A percentile compares a stretch with the other conserved stretches of the same genome.
Evolutionary conservation across 208 protist genomes (phyloP).

Genomic region (Naegleria fowleri): DNA sequence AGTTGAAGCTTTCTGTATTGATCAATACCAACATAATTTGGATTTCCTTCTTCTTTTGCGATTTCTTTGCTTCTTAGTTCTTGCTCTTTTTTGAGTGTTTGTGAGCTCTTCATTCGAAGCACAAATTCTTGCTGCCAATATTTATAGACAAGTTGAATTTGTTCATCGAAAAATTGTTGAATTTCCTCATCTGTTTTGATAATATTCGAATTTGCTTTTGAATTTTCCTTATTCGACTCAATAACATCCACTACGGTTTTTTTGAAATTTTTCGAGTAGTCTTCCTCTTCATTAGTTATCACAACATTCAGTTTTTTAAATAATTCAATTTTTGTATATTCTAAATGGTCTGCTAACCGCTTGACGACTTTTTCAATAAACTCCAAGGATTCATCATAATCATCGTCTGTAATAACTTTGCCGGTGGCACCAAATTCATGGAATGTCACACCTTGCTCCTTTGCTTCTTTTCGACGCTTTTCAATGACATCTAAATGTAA

Average conservation of each 20-base stretch:
- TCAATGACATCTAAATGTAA: neutral
- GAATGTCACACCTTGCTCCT: neutral
- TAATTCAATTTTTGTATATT: constrained; percentile 10
- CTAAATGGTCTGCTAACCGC: neutral
- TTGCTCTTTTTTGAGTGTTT: neutral
- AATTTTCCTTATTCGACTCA: neutral
- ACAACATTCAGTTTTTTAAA: neutral
- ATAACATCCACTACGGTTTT: neutral
- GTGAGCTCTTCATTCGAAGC: neutral
- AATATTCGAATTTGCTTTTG: neutral
- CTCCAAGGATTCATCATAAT: neutral
- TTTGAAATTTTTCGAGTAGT: neutral
- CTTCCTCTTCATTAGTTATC: neutral
- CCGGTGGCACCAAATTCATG: neutral
- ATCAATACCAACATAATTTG: neutral
- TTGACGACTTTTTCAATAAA: neutral
- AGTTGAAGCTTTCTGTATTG: neutral
- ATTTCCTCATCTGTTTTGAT: neutral
- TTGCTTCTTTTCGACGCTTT: neutral
- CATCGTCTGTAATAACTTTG: neutral
- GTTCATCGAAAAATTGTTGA: constrained; percentile 14
- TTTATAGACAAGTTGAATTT: neutral
- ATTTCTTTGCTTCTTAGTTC: neutral
- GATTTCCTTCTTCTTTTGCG: neutral
- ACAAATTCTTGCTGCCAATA: constrained; percentile 21